Evolutionary conservation across 129 eudicot genomes (phyloP).

Genomic region (Lonicera japonica): DNA sequence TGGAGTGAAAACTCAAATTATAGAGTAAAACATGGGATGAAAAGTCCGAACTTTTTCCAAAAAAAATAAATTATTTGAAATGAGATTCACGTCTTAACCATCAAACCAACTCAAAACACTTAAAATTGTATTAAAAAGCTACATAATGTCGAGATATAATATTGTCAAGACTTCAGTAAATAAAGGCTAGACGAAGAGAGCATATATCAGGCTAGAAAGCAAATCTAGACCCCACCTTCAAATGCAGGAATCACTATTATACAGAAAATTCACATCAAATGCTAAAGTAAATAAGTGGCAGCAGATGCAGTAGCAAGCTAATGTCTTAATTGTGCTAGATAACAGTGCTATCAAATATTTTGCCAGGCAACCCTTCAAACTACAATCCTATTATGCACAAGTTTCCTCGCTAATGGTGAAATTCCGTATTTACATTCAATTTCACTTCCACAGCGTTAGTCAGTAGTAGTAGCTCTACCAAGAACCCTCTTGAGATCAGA

Average conservation of each 20-base stretch:
- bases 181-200: too few relatives aligned
- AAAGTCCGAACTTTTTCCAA: too few relatives aligned
- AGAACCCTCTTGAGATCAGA: conserved; percentile 63
- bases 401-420: conserved; percentile 30
- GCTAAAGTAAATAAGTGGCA: conserved; percentile 21
- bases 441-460: conserved; percentile 24
- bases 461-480: conserved; percentile 43
- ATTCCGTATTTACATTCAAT: conserved; percentile 45
- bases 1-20: too few relatives aligned
- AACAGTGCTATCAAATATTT: conserved; percentile 10
- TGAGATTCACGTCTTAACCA: too few relatives aligned
- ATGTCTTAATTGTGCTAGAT: conserved; percentile 2
- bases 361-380: conserved; percentile 19
- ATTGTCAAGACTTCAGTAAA: too few relatives aligned
- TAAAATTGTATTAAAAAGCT: too few relatives aligned
- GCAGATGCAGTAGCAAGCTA: conserved; percentile 17
- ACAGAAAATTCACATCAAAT: conserved; percentile 30
- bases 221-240: conserved; percentile 20
- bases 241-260: conserved; percentile 12
- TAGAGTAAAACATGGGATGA: too few relatives aligned
- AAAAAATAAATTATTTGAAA: too few relatives aligned
- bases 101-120: too few relatives aligned
- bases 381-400: conserved; percentile 62
- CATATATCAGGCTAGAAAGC: too few relatives aligned
- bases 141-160: too few relatives aligned